Percentiles rank a stretch among this genome's conserved stretches.
phyloP scores from a whole-genome alignment of 306 rosid species.

The Arachis stenosperma region DNA sequence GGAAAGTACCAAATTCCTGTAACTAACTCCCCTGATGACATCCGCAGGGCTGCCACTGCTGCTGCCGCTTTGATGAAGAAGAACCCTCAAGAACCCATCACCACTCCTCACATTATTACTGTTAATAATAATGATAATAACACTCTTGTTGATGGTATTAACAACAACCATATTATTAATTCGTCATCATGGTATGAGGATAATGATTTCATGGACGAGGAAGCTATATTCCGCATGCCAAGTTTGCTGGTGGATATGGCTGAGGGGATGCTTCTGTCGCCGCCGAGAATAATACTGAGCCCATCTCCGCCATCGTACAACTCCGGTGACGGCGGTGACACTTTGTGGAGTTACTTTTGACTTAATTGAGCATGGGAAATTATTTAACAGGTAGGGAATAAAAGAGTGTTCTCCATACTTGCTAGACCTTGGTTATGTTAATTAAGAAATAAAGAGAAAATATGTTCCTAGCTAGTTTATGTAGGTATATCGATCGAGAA shows the following conservation, averaged over 20 bases:
- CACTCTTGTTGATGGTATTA: too few relatives aligned
- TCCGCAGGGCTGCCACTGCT: constrained; percentile 65
- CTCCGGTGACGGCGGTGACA: constrained; percentile 51
- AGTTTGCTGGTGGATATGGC: constrained; percentile 81
- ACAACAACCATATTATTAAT: too few relatives aligned
- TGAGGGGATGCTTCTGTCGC: constrained; percentile 77
- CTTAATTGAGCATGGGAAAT: too few relatives aligned
- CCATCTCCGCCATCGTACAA: constrained; percentile 48
- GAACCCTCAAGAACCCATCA: not conserved
- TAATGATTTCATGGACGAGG: constrained; percentile 68
- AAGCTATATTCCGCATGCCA: constrained; percentile 75
- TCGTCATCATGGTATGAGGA: constrained; percentile 17
- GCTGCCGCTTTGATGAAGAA: constrained; percentile 44
- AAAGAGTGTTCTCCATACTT: too few relatives aligned
- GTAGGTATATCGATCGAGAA: too few relatives aligned
- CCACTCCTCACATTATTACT: not conserved
- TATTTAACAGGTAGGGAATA: too few relatives aligned
- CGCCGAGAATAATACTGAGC: constrained; percentile 58
- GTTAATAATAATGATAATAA: not conserved
- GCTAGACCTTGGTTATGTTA: too few relatives aligned
- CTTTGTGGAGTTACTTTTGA: constrained; percentile 69
- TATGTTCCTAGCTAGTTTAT: too few relatives aligned
- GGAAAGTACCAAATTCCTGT: constrained; percentile 51
- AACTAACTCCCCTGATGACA: constrained; percentile 56
- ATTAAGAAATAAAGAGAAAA: too few relatives aligned